These are phyloP conservation scores for Termitomyces sp. DNA, from an alignment of 768 basidiomycete genomes.

Conservation along the genomic window DNA sequence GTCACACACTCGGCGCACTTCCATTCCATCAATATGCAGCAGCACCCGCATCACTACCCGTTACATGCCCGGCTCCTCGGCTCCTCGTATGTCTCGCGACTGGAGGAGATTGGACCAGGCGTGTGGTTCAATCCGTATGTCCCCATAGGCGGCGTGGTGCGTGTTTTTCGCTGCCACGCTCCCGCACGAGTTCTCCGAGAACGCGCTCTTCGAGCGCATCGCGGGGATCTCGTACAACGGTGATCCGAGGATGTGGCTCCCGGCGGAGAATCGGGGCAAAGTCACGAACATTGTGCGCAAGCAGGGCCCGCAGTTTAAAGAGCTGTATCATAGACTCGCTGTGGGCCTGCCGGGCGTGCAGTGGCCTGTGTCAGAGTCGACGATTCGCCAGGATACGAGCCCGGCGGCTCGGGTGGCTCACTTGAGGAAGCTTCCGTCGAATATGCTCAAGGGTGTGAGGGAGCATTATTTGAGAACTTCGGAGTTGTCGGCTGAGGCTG, in stretches of 20 bases:
- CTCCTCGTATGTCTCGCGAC: slow-evolving; percentile 68
- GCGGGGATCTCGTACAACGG: slow-evolving; percentile 83
- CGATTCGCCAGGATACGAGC: slow-evolving; percentile 70
- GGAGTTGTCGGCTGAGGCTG: slow-evolving; percentile 40
- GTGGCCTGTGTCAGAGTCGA: slow-evolving; percentile 47
- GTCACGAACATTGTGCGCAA: slow-evolving; percentile 88
- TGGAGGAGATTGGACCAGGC: slow-evolving; percentile 76
- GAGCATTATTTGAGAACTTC: slow-evolving; percentile 36
- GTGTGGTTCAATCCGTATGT: slow-evolving; percentile 97
- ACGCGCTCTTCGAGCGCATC: slow-evolving; percentile 78
- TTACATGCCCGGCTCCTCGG: slow-evolving; percentile 83
- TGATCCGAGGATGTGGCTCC: slow-evolving; percentile 91
- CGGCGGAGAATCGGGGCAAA: slow-evolving; percentile 92
- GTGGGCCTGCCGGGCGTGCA: slow-evolving; percentile 76
- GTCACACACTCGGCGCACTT: slow-evolving; percentile 91
- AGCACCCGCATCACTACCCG: slow-evolving; percentile 89
- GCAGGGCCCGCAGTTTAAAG: slow-evolving; percentile 79
- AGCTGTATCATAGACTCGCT: slow-evolving; percentile 78
- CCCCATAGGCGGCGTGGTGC: slow-evolving; percentile 75
- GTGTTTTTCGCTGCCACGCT: slow-evolving; percentile 44
- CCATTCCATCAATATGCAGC: slow-evolving; percentile 93
- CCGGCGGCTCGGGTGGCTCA: slow-evolving; percentile 66
- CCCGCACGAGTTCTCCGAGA: slow-evolving; percentile 76
- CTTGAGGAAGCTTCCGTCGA: slow-evolving; percentile 72
- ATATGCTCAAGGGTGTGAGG: slow-evolving; percentile 53